Evolutionary conservation across 2,329 filamentous ascomycete genomes (phyloP), one percentile per base, ranked within the genome.

Genomic region (Colletotrichum coccodes): DNA sequence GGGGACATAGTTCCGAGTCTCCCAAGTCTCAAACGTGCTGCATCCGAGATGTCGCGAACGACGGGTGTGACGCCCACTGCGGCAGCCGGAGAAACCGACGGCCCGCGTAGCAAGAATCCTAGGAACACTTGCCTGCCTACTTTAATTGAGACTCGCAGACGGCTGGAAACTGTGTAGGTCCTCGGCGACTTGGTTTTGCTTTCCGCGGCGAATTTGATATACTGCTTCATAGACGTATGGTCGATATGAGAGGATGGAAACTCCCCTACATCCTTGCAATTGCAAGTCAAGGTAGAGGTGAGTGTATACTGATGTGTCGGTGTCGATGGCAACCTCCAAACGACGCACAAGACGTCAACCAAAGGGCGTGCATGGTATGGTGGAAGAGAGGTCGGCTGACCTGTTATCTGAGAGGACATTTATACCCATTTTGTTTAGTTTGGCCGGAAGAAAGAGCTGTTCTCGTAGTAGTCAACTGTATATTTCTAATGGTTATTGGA

Each of bases 41-140:
- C 85, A 49, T 84, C 85, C 12, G 86, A 89, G 71, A 86, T 89
- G 53, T 84, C 86, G 8, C 80, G 83, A 47, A 81, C 83, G 4
- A 79, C 81, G 14, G 85, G 81, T 71, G 83, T 85, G 63, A 80
- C 82, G n/a, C 77, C 82, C 2, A 75, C 77, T 0, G 78, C 74
- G 36, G 70, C 71, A 18, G 54, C 74, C 38, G 71, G 77, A 63
- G 74, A 78, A 52, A 52, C 71, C 53, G 80, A 82, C 46, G 72
- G 74, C 34, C 73, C 78, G 36, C 73, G 79, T 54, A 74, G 76
- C 42, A 83, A 83, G 67, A 73, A 81, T 54, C 75, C 78, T 70
- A 80, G 85, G 65, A 79, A 78, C 23, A 71, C 76, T n/a, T 82
- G 79, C 73, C 79, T 76, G 44, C 71, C 81, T 28, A 75, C 79